Conservation (phyloP, 1,139 yeast species). For the Candida neerlandica region DNA sequence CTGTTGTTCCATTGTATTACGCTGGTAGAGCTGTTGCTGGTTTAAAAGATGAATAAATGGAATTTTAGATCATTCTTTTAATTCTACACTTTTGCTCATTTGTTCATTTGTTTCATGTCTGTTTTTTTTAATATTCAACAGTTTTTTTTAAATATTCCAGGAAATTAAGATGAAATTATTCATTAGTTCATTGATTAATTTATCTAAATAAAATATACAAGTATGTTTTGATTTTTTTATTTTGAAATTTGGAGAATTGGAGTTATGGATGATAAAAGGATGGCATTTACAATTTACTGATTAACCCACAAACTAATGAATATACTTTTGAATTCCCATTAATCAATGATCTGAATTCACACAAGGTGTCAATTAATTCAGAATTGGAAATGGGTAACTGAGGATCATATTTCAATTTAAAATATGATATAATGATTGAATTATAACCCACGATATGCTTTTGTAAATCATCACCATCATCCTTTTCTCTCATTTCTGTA, state of each 20-base stretch:
- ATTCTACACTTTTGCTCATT: too few relatives aligned
- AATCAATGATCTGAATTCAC: background rate
- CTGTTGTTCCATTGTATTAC: constrained; percentile 72
- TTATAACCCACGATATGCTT: constrained; percentile 20
- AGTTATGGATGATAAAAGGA: background rate
- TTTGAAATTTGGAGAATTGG: constrained; percentile 10
- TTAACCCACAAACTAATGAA: background rate
- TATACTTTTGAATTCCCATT: background rate
- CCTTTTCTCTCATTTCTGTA: background rate
- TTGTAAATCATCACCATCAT: background rate
- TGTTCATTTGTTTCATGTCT: too few relatives aligned
- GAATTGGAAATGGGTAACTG: background rate
- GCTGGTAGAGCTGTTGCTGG: constrained; percentile 65
- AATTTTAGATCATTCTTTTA: background rate
- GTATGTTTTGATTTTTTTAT: constrained; percentile 7
- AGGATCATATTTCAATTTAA: constrained; percentile 8
- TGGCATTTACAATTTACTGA: background rate
- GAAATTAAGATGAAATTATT: background rate
- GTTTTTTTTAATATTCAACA: too few relatives aligned
- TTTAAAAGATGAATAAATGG: constrained; percentile 11
- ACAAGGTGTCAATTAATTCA: background rate
- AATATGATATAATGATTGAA: constrained; percentile 16
- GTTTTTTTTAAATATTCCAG: background rate
- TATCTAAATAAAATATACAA: background rate
- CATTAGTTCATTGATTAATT: background rate